phyloP scores from a whole-genome alignment of 2,329 filamentous ascomycete genomes.

The Exophiala oligosperma region DNA sequence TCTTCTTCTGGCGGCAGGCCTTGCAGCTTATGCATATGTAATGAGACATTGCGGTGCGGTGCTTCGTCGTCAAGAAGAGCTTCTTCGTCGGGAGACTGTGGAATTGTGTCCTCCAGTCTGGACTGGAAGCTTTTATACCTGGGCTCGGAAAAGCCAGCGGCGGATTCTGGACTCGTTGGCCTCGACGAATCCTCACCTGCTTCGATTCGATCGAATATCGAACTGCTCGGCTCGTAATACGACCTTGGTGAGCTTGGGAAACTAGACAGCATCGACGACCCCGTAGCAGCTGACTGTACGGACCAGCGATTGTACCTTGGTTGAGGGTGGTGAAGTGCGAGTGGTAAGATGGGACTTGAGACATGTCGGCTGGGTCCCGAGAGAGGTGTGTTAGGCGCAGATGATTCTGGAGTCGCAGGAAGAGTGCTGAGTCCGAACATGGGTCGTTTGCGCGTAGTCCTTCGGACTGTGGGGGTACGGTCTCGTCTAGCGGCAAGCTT shows the following conservation, averaged over 20 bases:
- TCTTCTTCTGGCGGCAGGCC: neutral
- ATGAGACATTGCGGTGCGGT: neutral
- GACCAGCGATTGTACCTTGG: constrained; percentile 67
- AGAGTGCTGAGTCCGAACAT: constrained; percentile 16
- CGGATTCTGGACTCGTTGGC: constrained; percentile 78
- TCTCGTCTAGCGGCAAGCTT: constrained; percentile 51
- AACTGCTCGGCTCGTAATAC: constrained; percentile 63
- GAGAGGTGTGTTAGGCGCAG: constrained; percentile 37
- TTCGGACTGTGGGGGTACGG: constrained; percentile 54
- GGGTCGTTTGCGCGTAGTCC: constrained; percentile 34
- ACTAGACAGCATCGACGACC: constrained; percentile 67
- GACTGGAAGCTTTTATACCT: constrained; percentile 46
- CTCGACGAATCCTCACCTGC: constrained; percentile 66
- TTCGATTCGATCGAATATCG: constrained; percentile 75
- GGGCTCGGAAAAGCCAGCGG: constrained; percentile 61
- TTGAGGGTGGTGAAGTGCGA: constrained; percentile 46
- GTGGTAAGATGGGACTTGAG: constrained; percentile 38
- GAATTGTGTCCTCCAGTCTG: neutral
- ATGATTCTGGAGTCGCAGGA: constrained; percentile 24
- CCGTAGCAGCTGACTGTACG: constrained; percentile 59
- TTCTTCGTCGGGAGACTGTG: neutral
- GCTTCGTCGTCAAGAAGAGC: neutral
- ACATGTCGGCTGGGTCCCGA: constrained; percentile 30
- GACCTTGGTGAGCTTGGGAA: constrained; percentile 80
- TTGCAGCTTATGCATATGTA: neutral